Percentiles rank a stretch among this genome's conserved stretches.
Conservation (phyloP, 805 yeast genomes). For the Sungouiella thailandica region DNA sequence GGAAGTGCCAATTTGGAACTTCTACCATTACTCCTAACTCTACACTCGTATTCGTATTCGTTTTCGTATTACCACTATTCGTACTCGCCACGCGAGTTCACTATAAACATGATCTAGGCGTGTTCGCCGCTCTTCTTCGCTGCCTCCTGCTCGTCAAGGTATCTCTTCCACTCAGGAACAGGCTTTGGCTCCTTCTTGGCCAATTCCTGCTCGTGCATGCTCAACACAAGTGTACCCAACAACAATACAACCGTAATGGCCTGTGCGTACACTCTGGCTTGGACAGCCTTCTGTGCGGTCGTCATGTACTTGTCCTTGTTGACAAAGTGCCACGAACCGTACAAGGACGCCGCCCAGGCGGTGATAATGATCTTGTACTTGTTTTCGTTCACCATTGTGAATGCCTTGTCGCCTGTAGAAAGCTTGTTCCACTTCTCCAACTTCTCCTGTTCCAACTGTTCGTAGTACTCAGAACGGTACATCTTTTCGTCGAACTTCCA, state of each 20-base stretch:
- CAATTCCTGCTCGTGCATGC: slow-evolving; percentile 59
- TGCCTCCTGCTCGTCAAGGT: slow-evolving; percentile 21
- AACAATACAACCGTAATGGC: slow-evolving; percentile 69
- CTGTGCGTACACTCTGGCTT: slow-evolving; percentile 90
- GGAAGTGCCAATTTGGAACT: no score
- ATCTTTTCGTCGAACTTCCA: slow-evolving; percentile 55
- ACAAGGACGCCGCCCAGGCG: slow-evolving; percentile 77
- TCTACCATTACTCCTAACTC: no score
- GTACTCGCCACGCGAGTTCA: no score
- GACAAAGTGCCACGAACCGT: slow-evolving; percentile 71
- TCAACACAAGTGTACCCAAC: slow-evolving; percentile 62
- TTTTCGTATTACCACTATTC: no score
- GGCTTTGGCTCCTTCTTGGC: slow-evolving; percentile 31
- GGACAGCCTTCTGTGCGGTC: slow-evolving; percentile 73
- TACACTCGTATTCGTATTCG: no score
- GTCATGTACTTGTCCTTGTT: slow-evolving; percentile 73
- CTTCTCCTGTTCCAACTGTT: slow-evolving; percentile 40
- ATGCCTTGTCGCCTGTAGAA: slow-evolving; percentile 43
- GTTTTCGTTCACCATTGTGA: slow-evolving; percentile 46
- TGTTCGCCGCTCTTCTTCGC: slow-evolving; percentile 3
- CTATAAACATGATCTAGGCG: no score
- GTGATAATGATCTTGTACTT: slow-evolving; percentile 66
- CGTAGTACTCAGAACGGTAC: slow-evolving; percentile 48
- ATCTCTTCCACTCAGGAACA: slow-evolving; percentile 34
- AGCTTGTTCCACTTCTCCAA: slow-evolving; percentile 48